Percentiles rank a stretch among this genome's conserved stretches.
Conservation (phyloP, 768 basidiomycete genomes). For the Neoboletus magnificus region DNA sequence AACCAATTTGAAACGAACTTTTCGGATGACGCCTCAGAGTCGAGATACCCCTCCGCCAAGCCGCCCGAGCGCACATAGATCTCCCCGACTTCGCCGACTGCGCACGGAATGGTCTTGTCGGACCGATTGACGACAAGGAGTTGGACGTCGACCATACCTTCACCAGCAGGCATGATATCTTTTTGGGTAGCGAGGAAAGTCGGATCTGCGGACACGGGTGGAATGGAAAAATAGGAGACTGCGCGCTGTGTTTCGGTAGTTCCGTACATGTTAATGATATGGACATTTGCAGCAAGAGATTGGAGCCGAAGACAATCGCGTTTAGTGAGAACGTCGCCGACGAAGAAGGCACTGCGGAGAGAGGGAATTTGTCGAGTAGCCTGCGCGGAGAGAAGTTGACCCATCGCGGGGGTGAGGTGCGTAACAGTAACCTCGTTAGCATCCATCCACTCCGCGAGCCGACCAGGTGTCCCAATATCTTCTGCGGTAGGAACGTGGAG, state of each 20-base stretch:
- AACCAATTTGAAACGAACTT: slow-evolving; percentile 99
- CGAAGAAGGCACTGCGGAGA: slow-evolving; percentile 91
- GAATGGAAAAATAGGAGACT: slow-evolving; percentile 94
- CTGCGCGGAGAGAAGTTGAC: slow-evolving; percentile 92
- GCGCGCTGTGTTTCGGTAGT: slow-evolving; percentile 99
- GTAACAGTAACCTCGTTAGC: slow-evolving; percentile 89
- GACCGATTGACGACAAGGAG: slow-evolving; percentile 91
- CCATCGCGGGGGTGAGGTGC: slow-evolving; percentile 98
- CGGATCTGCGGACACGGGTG: slow-evolving; percentile 74
- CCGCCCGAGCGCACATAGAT: slow-evolving; percentile 98
- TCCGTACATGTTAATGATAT: slow-evolving; percentile 99
- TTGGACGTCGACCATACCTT: slow-evolving; percentile 98
- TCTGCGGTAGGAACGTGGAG: slow-evolving; percentile 95
- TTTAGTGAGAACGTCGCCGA: slow-evolving; percentile 98
- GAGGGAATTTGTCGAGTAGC: slow-evolving; percentile 80
- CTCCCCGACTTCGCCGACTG: slow-evolving; percentile 95
- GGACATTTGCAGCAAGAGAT: slow-evolving; percentile 84
- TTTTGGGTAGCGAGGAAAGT: slow-evolving; percentile 94
- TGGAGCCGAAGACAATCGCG: slow-evolving; percentile 95
- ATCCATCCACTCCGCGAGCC: slow-evolving; percentile 98
- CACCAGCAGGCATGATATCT: slow-evolving; percentile 96
- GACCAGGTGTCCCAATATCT: slow-evolving; percentile 94
- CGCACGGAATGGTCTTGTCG: slow-evolving; percentile 82
- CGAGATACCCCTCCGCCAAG: slow-evolving; percentile 91
- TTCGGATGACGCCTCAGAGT: slow-evolving; percentile 74